Percentiles rank a stretch among this genome's conserved stretches.
phyloP scores from a whole-genome alignment of 176 grass and related monocot genomes.

The Oryza glaberrima region DNA sequence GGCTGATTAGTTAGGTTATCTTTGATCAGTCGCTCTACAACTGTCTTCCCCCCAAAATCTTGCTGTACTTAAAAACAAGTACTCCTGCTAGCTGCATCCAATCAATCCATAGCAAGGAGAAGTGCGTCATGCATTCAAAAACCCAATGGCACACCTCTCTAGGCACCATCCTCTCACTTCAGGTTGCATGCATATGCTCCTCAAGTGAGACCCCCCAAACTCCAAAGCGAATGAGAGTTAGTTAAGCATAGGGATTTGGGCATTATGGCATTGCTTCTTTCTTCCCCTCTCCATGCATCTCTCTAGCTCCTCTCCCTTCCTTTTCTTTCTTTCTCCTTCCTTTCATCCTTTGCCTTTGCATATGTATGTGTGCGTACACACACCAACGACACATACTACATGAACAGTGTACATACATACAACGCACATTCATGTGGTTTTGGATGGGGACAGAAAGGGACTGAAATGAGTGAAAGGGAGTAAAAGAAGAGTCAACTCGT shows the following conservation, averaged over 20 bases:
- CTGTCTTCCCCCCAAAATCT: not conserved
- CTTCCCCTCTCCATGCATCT: not conserved
- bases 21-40: not conserved
- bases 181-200: slow-evolving; percentile 28
- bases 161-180: slow-evolving; percentile 50
- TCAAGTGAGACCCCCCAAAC: slow-evolving; percentile 59
- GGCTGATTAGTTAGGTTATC: not conserved
- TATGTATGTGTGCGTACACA: slow-evolving; percentile 5
- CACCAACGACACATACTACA: slow-evolving; percentile 8
- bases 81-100: slow-evolving; percentile 25
- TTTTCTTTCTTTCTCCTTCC: slow-evolving; percentile 32
- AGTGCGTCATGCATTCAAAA: slow-evolving; percentile 43
- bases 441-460: slow-evolving; percentile 86
- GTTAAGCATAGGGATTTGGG: slow-evolving; percentile 91
- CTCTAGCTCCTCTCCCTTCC: not conserved
- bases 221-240: slow-evolving; percentile 66
- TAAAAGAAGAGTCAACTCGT: slow-evolving; percentile 90
- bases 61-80: not conserved
- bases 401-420: slow-evolving; percentile 23
- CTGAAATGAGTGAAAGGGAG: slow-evolving; percentile 80
- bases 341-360: not conserved
- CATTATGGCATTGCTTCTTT: slow-evolving; percentile 44
- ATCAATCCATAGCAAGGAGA: not conserved
- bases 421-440: slow-evolving; percentile 56
- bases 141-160: slow-evolving; percentile 56